Base-by-base conservation (phyloP, 805 yeast species). In the Metschnikowia borealis region DNA sequence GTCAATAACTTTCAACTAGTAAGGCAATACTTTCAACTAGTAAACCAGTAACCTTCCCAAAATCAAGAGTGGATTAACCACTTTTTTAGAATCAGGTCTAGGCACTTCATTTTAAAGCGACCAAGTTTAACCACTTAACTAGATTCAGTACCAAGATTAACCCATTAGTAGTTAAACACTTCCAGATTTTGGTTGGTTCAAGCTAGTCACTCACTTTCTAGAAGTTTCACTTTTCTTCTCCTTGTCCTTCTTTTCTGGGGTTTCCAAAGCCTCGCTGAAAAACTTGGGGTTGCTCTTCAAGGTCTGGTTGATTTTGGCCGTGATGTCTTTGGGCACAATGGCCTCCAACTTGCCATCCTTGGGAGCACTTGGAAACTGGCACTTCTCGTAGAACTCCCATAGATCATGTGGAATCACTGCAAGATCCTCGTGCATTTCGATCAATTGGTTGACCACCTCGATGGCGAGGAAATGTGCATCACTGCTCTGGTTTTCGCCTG, bases 391-490 rank as follows among this genome's bases (percentile, higher is more conserved):
- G 36, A 85, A 66, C 8, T 70, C 70, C 59, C 78, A 61, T 37
- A 89, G 61, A 56, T 83, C 91, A 2, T 65, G 67, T 0, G 99
- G 98, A 38, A 92, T 84, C 47, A 83, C 74, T 37, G 89, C 80
- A 54, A 92, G 78, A 51, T 87, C 87, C 55, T 87, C 91, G 64
- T 88, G 90, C 53, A 83, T 77, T 51, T 87, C 87, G 54, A 94
- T 90, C 65, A 94, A 72, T 55, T 83, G 82, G 65, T 89, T 87
- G 34, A 94, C 85, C 32, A 90, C 92, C 64, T 92, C 98, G 62
- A 94, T 91, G 0, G 96, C 96, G 56, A 89, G 72, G 62, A 91
- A 88, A 63, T 91, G 90, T 23, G 81, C 79, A 55, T 89, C 94
- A 37, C 92, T 81, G 2, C 71, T 61, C 38, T 66, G 67, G 15